Base-by-base conservation (phyloP, 441 rosid genomes). In the Jatropha podagrica region DNA sequence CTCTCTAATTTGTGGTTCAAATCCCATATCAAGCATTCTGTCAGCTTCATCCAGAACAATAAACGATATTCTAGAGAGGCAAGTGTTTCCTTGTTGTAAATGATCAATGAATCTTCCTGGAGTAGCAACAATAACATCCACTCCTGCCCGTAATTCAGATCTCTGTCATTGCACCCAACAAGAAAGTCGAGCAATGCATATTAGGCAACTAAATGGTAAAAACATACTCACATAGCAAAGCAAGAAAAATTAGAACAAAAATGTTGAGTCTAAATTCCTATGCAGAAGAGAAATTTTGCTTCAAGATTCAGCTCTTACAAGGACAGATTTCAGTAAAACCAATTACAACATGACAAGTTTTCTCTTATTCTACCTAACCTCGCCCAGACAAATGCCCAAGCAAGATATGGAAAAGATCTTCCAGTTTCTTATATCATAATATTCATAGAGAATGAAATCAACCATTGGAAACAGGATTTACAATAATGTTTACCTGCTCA, bases 1-100 rank as follows among this genome's bases (percentile, higher is more conserved):
- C 88, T 89, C 91, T 81, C 97, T 77, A 78, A 93, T 91, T 80
- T 93, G 98, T 51, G 97, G 97, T 80, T 93, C 98, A 74, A 93
- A 93, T 20, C 97, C 97, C 97, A 93, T 93, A 82, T 93, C 97
- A 73, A 93, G 81, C 97, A 93, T 93, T 70, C 97, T 88, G 83
- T 93, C 97, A 73, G 97, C 97, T 85, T 93, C 97, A 76, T 93
- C 96, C 62, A 91, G 86, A 76, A 93, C 93, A 54, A 93, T 91
- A 81, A 89, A 91, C 38, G 97, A 91, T 72, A 91, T 83, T 83
- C 91, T 94, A 55, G 74, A 76, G 59, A 93, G 92, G 81, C 91
- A 88, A 69, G 89, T 88, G 81, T 86, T 93, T 83, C 84, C 88
- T 91, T 90, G 91, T 75, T 93, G 94, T 32, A 93, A 91, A 76